Conservation (phyloP, 371 early-diverging fungal genomes). For the Mucor mucedo region DNA sequence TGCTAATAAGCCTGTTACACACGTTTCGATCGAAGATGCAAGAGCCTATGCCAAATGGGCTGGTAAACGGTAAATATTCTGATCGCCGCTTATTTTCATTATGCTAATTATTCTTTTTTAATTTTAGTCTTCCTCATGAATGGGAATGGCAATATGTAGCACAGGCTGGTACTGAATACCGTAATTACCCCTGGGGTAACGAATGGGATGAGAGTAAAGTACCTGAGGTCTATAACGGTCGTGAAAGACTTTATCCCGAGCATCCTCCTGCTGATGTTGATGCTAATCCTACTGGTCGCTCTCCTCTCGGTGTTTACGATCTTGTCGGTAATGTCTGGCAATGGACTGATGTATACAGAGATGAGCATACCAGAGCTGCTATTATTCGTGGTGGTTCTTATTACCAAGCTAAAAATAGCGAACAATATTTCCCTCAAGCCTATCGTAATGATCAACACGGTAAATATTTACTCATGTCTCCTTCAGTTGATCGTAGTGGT, state of each 20-base stretch:
- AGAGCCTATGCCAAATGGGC: constrained; percentile 43
- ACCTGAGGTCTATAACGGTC: constrained; percentile 32
- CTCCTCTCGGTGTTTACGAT: constrained; percentile 35
- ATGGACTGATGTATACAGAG: constrained; percentile 40
- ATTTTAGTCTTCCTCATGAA: constrained; percentile 37
- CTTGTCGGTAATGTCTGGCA: constrained; percentile 41
- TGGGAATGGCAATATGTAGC: constrained; percentile 45
- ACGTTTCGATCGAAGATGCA: constrained; percentile 40
- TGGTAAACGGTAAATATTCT: constrained; percentile 30
- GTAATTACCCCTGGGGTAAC: constrained; percentile 37
- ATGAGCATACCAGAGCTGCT: constrained; percentile 33
- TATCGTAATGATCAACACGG: constrained; percentile 36
- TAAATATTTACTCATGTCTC: constrained; percentile 35
- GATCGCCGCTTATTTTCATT: not conserved
- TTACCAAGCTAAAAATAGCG: constrained; percentile 25
- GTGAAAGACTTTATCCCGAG: constrained; percentile 37
- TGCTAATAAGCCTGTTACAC: constrained; percentile 38
- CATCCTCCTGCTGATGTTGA: constrained; percentile 42
- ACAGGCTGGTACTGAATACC: constrained; percentile 34
- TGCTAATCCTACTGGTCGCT: constrained; percentile 26
- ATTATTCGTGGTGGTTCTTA: constrained; percentile 41
- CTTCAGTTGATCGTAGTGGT: constrained; percentile 30
- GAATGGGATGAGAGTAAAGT: constrained; percentile 31
- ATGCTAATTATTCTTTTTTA: not conserved
- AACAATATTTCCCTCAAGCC: constrained; percentile 36